These are phyloP conservation scores for Magnusiomyces clavatus DNA, from an alignment of 1,139 yeast genomes.

Conservation along the genomic window DNA sequence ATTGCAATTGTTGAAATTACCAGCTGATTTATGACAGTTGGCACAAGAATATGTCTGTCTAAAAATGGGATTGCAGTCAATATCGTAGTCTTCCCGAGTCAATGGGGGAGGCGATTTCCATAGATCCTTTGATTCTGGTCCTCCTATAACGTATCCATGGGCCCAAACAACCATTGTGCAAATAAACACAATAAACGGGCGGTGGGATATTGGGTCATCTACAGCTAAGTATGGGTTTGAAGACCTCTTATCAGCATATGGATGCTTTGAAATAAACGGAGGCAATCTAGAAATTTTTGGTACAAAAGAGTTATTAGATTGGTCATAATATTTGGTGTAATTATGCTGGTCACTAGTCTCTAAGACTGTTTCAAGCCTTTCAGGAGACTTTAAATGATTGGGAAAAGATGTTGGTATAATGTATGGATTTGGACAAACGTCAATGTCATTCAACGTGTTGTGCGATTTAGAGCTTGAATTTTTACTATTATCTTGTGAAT, in stretches of 20 bases:
- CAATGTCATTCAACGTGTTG: not conserved
- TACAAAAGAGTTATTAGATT: not conserved
- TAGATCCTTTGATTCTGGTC: slow-evolving; percentile 43
- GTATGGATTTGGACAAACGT: slow-evolving; percentile 11
- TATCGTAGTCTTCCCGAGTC: not conserved
- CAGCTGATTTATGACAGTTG: not conserved
- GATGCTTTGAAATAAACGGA: not conserved
- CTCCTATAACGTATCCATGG: slow-evolving; percentile 44
- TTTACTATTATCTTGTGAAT: not conserved
- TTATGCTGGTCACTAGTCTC: not conserved
- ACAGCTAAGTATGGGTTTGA: slow-evolving; percentile 37
- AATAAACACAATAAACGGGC: slow-evolving; percentile 49
- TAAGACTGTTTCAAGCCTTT: not conserved
- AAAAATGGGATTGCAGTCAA: no score
- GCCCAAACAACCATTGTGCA: slow-evolving; percentile 52
- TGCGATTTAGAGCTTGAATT: no score
- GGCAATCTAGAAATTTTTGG: no score
- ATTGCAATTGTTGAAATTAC: not conserved
- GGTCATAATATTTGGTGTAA: not conserved
- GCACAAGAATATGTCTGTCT: not conserved
- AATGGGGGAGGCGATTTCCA: slow-evolving; percentile 5
- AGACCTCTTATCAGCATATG: not conserved
- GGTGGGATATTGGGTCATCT: slow-evolving; percentile 46
- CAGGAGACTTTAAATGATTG: not conserved
- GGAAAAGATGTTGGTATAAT: not conserved